Base-by-base conservation (phyloP, 352 stramenopile genomes). In the Aphanomyces astaci region DNA sequence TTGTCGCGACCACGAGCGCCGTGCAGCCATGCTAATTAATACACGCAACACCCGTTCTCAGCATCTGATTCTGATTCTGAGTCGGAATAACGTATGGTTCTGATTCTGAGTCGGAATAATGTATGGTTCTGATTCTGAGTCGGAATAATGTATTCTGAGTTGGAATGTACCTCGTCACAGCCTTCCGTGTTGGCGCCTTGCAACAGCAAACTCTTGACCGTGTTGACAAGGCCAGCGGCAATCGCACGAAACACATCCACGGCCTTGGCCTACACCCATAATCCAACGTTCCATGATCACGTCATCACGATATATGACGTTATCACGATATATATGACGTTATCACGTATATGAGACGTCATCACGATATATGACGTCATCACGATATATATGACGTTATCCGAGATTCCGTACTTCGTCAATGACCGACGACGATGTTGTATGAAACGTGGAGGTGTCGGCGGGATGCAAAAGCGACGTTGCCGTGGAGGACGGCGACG, bases 241-340 rank as follows among this genome's bases (percentile, higher is more conserved):
- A 65, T 65, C n/a, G 56, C 56, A 33, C 28, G 32, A 39, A 65
- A 65, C 56, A 65, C 28, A 19, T 59, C 51, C 22, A 9, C 24
- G 15, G 30, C 51, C n/a, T 59, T 59, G 25, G 30, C 9, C 51
- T 59, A 59, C 25, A 28, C 11, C 30, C 22, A 5, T 25, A 46
- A 46, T 46, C 9, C 9, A 17, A 17, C 9, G 9, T 9, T 46
- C 39, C 9, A 46, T 46, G 17, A 46, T 46, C 17, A 9, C 9
- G 39, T 46, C 39, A 46, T 46, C 39, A 46, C 17, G 39, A 17
- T 17, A 9, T 46, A 46, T 46, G 39, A 9, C 40, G 22, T 49
- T 49, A 49, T n/a, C 22, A 49, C 40, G 40, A 49, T 15, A 49
- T 49, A n/a, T 28, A 13, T 24, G 10, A 55, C 48, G 17, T 55